Evolutionary conservation across 1,139 yeast genomes (phyloP), one percentile per base, ranked within the genome.

Genomic region (Diutina catenulata): DNA sequence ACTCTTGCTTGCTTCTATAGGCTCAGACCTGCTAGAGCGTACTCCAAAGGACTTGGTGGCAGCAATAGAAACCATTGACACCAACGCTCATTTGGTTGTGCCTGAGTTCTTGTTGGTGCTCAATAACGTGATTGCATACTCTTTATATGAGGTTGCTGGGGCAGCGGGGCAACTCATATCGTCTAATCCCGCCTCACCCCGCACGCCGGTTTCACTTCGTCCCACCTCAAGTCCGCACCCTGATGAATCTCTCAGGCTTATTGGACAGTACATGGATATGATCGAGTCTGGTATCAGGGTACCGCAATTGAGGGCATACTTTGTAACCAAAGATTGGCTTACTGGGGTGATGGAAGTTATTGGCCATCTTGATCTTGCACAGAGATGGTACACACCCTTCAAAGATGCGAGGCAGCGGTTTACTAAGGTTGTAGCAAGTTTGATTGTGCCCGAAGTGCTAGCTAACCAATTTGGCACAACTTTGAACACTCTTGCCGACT

Each of bases 281-380:
- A 51, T 66, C 10, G 51, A 53, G 29, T 37, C 47, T 13, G 70
- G 70, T 1, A 55, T 52, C 37, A 53, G 48, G 4, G 40, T 51
- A 3, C 46, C 45, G 8, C 45, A 52, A 1, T 47, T 65, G 13
- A 44, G 45, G 10, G 33, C 37, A 2, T 56, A 56, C 37, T 64
- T 57, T 39, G 40, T 47, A 9, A 48, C 55, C 8, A 57, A 55
- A 37, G 61, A 55, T 6, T 66, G 66, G 57, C 42, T 65, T 3
- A 70, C 66, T 41, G 67, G 71, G 1, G 46, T 57, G 0, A 58
- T 63, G 45, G 70, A 64, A 41, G 45, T 65, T 16, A 43, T 64
- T 21, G 68, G 65, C 0, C 59, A 63, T 38, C 45, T 66, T 10
- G 52, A 53, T 28, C 42, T 63, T 14, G 49, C 60, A 3, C 38